Conservation (phyloP, 2,329 filamentous ascomycete genomes). For the Penicillium sp. region DNA sequence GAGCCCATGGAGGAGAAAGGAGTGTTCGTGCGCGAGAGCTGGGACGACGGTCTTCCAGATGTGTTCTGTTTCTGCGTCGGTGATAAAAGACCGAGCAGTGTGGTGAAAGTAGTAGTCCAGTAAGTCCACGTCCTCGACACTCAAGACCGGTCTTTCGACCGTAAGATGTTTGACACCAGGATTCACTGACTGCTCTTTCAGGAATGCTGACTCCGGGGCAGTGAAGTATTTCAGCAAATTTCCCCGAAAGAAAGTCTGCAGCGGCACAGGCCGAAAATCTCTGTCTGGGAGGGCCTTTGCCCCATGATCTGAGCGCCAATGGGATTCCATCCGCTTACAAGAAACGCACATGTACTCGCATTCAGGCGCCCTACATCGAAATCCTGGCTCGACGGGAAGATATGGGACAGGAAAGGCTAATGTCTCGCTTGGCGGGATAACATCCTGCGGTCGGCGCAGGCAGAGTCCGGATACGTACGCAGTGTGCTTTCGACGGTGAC, state of each 20-base stretch:
- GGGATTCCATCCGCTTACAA: constrained; percentile 37
- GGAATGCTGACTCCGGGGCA: background rate
- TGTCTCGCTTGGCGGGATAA: constrained; percentile 21
- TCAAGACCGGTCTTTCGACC: background rate
- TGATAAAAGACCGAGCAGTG: background rate
- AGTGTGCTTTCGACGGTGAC: constrained; percentile 19
- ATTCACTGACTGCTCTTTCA: background rate
- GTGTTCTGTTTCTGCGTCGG: background rate
- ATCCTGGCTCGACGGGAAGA: constrained; percentile 32
- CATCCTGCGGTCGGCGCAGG: constrained; percentile 26
- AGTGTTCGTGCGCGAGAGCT: background rate
- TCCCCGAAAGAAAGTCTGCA: constrained; percentile 37
- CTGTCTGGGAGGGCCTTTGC: constrained; percentile 10
- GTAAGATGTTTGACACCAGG: background rate
- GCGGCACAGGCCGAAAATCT: constrained; percentile 22
- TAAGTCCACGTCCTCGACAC: background rate
- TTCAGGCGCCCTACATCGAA: constrained; percentile 15
- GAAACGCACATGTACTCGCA: constrained; percentile 36
- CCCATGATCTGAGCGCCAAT: constrained; percentile 30
- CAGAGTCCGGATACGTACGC: constrained; percentile 19
- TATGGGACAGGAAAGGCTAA: constrained; percentile 32
- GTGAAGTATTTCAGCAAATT: constrained; percentile 33
- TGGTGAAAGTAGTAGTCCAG: constrained; percentile 2
- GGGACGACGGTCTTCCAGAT: background rate
- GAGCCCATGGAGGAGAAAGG: constrained; percentile 6